These are phyloP conservation scores for Verticillium albo-atrum DNA, from an alignment of 2,329 filamentous ascomycete genomes.

Conservation along the genomic window DNA sequence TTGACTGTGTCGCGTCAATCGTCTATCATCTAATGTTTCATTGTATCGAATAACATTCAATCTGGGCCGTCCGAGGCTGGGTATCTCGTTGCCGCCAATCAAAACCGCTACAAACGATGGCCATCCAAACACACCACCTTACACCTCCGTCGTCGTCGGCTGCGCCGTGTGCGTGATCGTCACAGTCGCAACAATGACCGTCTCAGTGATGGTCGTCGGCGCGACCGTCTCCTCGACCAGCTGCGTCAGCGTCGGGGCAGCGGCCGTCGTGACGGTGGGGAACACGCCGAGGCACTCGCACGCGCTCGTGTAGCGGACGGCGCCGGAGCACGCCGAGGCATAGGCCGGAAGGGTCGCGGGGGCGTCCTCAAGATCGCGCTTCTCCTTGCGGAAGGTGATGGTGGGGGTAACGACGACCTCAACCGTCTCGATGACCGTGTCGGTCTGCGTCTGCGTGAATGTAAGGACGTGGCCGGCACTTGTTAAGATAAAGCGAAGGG, in stretches of 20 bases:
- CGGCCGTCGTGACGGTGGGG: slow-evolving; percentile 7
- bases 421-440: not conserved
- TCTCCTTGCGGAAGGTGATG: not conserved
- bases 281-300: slow-evolving; percentile 22
- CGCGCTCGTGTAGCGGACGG: slow-evolving; percentile 16
- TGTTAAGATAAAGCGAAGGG: not conserved
- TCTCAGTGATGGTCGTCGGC: not conserved
- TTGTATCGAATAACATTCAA: not conserved
- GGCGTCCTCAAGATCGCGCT: not conserved
- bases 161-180: not conserved
- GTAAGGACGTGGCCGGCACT: not conserved
- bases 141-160: not conserved
- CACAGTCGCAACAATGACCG: not conserved
- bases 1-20: not conserved
- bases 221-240: not conserved
- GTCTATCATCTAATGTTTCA: not conserved
- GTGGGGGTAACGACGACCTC: not conserved
- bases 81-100: not conserved
- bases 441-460: not conserved
- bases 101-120: not conserved
- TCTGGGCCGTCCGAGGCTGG: not conserved
- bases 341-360: slow-evolving; percentile 13
- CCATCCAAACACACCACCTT: not conserved
- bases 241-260: not conserved
- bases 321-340: slow-evolving; percentile 16